Evolutionary conservation across 192 early-diverging fungal species (phyloP), one percentile per base, ranked within the genome.

Genomic region (Gryganskiella cystojenkinii): DNA sequence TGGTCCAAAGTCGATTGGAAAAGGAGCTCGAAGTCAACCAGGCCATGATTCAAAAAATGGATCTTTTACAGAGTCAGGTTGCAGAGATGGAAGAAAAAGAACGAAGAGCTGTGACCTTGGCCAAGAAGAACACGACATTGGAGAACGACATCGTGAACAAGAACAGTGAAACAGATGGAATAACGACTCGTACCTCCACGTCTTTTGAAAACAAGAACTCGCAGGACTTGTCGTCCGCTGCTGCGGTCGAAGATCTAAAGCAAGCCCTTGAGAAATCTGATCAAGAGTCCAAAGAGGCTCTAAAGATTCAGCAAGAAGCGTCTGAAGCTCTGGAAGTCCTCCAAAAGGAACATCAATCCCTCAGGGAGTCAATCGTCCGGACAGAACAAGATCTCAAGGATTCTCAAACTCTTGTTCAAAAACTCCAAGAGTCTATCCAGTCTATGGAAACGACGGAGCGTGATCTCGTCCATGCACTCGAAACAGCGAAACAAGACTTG

Each of bases 371-470:
- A 9, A 40, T 20, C 22, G 15, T 9, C 27, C 22, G 22, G 9
- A n/a, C 55, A 4, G 45, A 63, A 5, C 13, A 63, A 11, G 57
- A 42, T 31, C 6, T 58, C n/a, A 60, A 62, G 30, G 25, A 13
- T 7, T 40, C 40, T 13, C 11, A 61, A 19, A 1, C 70, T 2
- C 7, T 20, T 3, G n/a, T 64, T 14, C 60, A 42, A 9, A 28
- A 51, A 19, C 53, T 71, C 8, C 70, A 51, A 4, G 46, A 56
- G 40, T 64, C 70, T 20, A 56, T 56, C 40, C 70, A 64, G 28
- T 42, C 62, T 31, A n/a, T 15, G 15, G 70, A 37, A 6, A 30
- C 62, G 13, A 40, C 37, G 5, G 37, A 40, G 4, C 33, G 61
- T 14, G 55, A 64, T 13, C n/a, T 71, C 11, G 43, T 53, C 5